These are phyloP conservation scores for Cyclocybe cylindracea DNA, from an alignment of 768 basidiomycete genomes.

Conservation along the genomic window DNA sequence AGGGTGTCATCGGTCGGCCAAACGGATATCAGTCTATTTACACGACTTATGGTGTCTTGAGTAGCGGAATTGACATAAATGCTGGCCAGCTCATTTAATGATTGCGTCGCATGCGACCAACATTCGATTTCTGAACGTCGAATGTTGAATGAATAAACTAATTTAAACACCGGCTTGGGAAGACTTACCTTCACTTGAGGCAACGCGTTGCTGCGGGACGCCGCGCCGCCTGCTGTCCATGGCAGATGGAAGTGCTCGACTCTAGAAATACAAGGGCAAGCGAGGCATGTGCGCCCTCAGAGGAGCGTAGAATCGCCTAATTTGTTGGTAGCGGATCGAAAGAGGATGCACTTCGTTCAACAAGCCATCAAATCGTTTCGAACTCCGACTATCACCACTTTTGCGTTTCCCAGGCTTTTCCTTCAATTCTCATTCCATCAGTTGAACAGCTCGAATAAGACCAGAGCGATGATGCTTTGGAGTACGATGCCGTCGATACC, in stretches of 20 bases:
- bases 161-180: conserved; percentile 3
- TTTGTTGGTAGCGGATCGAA: too few species aligned
- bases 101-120: conserved; percentile 70
- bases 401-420: neutral
- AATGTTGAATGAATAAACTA: conserved; percentile 16
- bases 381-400: neutral
- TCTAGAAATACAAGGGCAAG: neutral
- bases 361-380: neutral
- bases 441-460: neutral
- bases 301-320: too few species aligned
- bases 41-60: conserved; percentile 64
- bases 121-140: conserved; percentile 63
- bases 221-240: conserved; percentile 71
- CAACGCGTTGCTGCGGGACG: conserved; percentile 54
- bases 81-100: conserved; percentile 55
- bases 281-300: neutral
- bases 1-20: conserved; percentile 75
- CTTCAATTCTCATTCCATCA: neutral
- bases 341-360: too few species aligned
- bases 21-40: conserved; percentile 68
- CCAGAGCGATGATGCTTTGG: too few species aligned
- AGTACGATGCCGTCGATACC: too few species aligned
- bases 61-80: conserved; percentile 52
- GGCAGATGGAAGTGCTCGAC: neutral
- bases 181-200: conserved; percentile 72